Percentiles rank a stretch among this genome's conserved stretches.
These are phyloP conservation scores for Triticum monococcum DNA, from an alignment of 176 grass and related monocot genomes.

Conservation along the genomic window DNA sequence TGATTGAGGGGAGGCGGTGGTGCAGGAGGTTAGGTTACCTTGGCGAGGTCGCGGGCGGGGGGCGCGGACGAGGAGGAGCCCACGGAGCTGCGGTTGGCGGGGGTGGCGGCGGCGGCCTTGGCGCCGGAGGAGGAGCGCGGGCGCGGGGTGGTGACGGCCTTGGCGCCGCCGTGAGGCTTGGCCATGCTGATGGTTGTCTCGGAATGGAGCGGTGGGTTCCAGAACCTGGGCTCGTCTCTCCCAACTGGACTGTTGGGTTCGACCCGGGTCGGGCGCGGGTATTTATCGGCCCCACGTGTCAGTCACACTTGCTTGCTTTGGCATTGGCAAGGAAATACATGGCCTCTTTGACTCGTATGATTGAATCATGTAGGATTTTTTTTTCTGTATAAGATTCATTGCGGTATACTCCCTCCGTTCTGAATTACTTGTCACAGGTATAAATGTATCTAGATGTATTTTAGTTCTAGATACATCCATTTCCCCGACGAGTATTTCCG, in stretches of 20 bases:
- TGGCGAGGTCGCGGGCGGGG: conserved; percentile 15
- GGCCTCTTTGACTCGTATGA: too few species aligned
- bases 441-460: too few species aligned
- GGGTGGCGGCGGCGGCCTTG: conserved; percentile 9
- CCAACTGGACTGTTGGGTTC: neutral
- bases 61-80: conserved; percentile 2
- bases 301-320: too few species aligned
- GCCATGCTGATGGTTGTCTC: conserved; percentile 27
- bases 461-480: too few species aligned
- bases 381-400: too few species aligned
- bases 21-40: conserved; percentile 11
- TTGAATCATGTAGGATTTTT: too few species aligned
- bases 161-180: conserved; percentile 8
- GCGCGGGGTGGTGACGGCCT: neutral
- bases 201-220: neutral
- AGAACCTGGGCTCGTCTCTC: neutral
- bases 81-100: neutral
- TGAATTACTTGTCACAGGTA: too few species aligned
- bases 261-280: neutral
- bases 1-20: neutral
- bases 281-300: neutral
- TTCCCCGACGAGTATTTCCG: too few species aligned
- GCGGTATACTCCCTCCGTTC: too few species aligned
- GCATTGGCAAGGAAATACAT: neutral
- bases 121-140: neutral